Conservation (phyloP, 1,284 basidiomycete genomes). For the Rhodotorula sp. region DNA sequence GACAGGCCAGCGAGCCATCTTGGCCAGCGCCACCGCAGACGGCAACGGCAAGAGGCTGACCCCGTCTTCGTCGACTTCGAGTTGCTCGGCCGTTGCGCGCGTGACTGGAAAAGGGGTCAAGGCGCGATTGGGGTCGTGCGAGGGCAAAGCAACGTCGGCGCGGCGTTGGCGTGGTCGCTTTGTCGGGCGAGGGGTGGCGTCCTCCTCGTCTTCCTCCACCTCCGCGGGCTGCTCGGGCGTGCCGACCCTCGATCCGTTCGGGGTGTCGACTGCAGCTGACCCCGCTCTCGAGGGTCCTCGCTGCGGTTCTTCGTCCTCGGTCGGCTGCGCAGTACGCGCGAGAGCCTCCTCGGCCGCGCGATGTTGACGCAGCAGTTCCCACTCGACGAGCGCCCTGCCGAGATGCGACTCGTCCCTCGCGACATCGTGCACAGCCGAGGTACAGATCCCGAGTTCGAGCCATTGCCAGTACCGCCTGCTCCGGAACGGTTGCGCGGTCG, state of each 20-base stretch:
- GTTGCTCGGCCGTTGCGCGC: not conserved
- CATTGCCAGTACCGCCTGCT: constrained; percentile 12
- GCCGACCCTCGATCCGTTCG: no score
- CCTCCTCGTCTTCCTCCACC: not conserved
- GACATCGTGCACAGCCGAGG: constrained; percentile 22
- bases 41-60: constrained; percentile 14
- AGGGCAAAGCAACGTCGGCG: not conserved
- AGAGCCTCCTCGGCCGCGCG: constrained; percentile 7
- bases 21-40: not conserved
- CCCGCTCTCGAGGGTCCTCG: no score
- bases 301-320: no score
- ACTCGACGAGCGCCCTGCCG: constrained; percentile 18
- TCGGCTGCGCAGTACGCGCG: not conserved
- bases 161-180: not conserved
- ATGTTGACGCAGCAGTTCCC: constrained; percentile 11
- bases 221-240: no score
- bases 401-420: constrained; percentile 2
- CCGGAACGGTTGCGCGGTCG: not conserved
- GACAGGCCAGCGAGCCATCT: constrained; percentile 24
- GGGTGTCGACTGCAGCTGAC: no score
- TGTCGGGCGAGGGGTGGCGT: not conserved
- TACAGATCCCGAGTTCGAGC: constrained; percentile 24
- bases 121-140: not conserved
- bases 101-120: not conserved
- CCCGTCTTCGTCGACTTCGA: constrained; percentile 4